Conservation (phyloP, 257 asterid species). For the Hygrophila difformis region DNA sequence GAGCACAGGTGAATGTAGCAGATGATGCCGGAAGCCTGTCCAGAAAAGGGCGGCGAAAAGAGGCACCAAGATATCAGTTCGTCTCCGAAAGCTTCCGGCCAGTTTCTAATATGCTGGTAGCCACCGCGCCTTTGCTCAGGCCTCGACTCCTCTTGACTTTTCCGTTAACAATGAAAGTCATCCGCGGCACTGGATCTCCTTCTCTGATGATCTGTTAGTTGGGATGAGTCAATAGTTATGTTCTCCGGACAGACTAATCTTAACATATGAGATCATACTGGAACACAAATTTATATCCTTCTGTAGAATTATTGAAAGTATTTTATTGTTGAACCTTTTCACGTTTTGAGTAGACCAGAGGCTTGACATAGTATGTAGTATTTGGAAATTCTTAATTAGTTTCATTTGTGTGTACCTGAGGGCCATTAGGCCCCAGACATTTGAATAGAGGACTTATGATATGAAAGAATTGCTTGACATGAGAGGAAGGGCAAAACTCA, state of each 20-base stretch:
- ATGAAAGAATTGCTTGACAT: constrained; percentile 69
- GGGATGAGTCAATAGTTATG: no score
- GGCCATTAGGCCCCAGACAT: constrained; percentile 95
- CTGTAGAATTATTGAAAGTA: no score
- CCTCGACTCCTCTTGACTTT: constrained; percentile 58
- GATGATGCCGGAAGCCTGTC: constrained; percentile 85
- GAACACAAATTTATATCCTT: no score
- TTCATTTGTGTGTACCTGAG: no score
- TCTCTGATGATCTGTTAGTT: constrained; percentile 84
- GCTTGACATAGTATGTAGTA: constrained; percentile 86
- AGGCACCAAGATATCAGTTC: constrained; percentile 93
- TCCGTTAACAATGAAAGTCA: constrained; percentile 73
- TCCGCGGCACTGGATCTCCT: constrained; percentile 80
- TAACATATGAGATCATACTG: no score
- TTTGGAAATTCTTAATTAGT: no score
- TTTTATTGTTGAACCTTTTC: no score
- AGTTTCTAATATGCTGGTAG: constrained; percentile 52
- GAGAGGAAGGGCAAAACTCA: constrained; percentile 85
- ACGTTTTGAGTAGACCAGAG: constrained; percentile 68
- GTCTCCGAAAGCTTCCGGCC: constrained; percentile 94
- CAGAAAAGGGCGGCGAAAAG: constrained; percentile 70
- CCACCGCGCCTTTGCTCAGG: constrained; percentile 66
- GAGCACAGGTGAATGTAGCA: constrained; percentile 71
- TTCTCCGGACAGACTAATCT: no score
- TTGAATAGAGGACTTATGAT: constrained; percentile 87